Evolutionary conservation across 2,329 filamentous ascomycete genomes (phyloP).

Genomic region (Trichophyton schoenleinii): DNA sequence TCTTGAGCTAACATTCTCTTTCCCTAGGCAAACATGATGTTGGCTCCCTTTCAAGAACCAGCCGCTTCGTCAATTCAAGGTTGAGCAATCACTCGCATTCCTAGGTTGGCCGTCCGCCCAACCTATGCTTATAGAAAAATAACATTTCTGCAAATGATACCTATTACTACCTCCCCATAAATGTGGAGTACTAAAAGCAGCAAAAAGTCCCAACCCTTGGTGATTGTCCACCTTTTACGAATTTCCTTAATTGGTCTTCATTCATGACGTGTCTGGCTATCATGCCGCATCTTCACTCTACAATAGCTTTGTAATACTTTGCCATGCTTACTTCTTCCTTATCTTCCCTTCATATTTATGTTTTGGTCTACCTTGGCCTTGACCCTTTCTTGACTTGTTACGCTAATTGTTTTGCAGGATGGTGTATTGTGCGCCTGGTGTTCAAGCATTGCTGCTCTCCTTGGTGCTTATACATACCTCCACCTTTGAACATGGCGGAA

Average conservation of each 20-base stretch:
- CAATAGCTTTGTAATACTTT: conserved; percentile 2
- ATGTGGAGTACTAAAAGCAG: neutral
- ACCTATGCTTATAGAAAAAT: neutral
- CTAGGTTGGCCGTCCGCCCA: neutral
- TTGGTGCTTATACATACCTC: neutral
- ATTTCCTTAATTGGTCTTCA: conserved; percentile 4
- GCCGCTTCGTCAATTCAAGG: conserved; percentile 28
- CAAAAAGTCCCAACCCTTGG: neutral
- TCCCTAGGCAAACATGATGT: conserved; percentile 60
- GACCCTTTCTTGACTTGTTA: neutral
- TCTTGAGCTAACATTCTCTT: conserved; percentile 12
- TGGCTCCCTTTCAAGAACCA: conserved; percentile 30
- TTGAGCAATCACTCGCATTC: conserved; percentile 12
- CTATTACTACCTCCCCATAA: neutral
- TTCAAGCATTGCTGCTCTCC: neutral
- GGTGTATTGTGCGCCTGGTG: neutral
- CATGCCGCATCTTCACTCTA: neutral
- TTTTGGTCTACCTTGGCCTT: neutral
- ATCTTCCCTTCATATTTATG: neutral
- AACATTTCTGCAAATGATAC: neutral
- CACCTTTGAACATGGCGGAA: neutral
- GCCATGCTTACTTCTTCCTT: neutral
- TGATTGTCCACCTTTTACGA: conserved; percentile 3
- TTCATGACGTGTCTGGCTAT: conserved; percentile 1
- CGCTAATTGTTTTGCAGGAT: neutral